A percentile compares a stretch with the other conserved stretches of the same genome.
phyloP scores from a whole-genome alignment of 2,329 filamentous ascomycete genomes.

The Cladosporium sp. region DNA sequence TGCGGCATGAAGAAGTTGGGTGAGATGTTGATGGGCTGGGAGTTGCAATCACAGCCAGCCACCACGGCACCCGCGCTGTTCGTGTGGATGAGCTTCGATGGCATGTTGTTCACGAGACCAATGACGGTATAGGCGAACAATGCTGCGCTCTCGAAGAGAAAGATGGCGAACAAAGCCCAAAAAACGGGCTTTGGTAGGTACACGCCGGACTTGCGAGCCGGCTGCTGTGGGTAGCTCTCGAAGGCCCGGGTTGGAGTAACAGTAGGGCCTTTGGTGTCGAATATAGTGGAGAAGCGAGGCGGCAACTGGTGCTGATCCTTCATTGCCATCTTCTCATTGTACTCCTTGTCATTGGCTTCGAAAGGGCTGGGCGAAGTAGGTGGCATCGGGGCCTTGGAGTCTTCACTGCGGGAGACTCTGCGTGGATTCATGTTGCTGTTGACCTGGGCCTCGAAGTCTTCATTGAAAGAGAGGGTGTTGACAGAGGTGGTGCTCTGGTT shows the following conservation, averaged over 20 bases:
- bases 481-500: background rate
- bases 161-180: conserved; percentile 28
- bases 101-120: conserved; percentile 34
- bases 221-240: conserved; percentile 24
- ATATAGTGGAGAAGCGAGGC: conserved; percentile 32
- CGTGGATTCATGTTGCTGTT: conserved; percentile 31
- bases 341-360: conserved; percentile 18
- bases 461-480: conserved; percentile 25
- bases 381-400: conserved; percentile 16
- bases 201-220: conserved; percentile 27
- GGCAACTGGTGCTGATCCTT: conserved; percentile 15
- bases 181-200: conserved; percentile 30
- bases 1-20: conserved; percentile 27
- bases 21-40: conserved; percentile 29
- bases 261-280: conserved; percentile 17
- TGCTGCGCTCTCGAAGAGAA: conserved; percentile 32
- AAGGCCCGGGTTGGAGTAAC: conserved; percentile 18
- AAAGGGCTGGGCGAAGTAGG: conserved; percentile 3
- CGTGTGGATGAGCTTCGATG: conserved; percentile 22
- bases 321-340: conserved; percentile 21
- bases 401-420: conserved; percentile 2
- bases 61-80: conserved; percentile 8
- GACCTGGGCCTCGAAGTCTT: conserved; percentile 28
- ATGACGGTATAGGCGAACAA: conserved; percentile 37
- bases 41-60: conserved; percentile 16